Conservation (phyloP, 257 asterid species). For the Cruciata laevipes region DNA sequence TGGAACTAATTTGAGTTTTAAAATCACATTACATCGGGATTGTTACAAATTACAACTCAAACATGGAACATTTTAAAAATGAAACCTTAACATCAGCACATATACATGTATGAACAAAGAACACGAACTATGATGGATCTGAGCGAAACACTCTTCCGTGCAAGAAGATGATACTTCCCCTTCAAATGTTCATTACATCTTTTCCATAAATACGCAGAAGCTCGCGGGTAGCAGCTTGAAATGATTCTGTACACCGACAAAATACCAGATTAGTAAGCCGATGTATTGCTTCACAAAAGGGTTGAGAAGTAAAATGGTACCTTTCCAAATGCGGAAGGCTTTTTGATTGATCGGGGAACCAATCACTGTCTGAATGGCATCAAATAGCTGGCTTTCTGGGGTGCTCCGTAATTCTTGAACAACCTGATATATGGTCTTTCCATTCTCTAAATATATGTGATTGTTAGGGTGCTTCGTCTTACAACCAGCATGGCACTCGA, state of each 20-base stretch:
- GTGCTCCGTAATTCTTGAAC: slow-evolving; percentile 92
- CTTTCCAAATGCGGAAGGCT: slow-evolving; percentile 94
- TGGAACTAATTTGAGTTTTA: not conserved
- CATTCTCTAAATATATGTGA: slow-evolving; percentile 85
- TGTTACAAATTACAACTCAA: not conserved
- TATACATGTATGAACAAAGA: slow-evolving; percentile 23
- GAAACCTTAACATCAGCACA: not conserved
- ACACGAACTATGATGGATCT: slow-evolving; percentile 11
- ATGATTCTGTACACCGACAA: slow-evolving; percentile 57
- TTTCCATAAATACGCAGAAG: slow-evolving; percentile 88
- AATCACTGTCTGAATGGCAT: slow-evolving; percentile 70
- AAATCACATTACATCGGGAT: not conserved
- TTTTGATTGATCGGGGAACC: slow-evolving; percentile 94
- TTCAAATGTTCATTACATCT: slow-evolving; percentile 66
- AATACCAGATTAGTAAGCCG: not conserved
- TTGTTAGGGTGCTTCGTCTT: slow-evolving; percentile 95
- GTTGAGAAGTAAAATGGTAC: slow-evolving; percentile 26
- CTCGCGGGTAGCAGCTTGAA: slow-evolving; percentile 93
- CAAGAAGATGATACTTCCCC: not conserved
- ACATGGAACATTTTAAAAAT: not conserved
- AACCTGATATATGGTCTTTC: slow-evolving; percentile 86
- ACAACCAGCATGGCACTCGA: slow-evolving; percentile 90
- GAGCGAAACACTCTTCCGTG: too few species aligned
- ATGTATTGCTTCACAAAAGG: not conserved
- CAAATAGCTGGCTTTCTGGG: slow-evolving; percentile 62